A percentile compares a stretch with the other conserved stretches of the same genome.
These are phyloP conservation scores for Drechslerella stenobrocha DNA, from an alignment of 2,329 filamentous ascomycete species.

Conservation along the genomic window DNA sequence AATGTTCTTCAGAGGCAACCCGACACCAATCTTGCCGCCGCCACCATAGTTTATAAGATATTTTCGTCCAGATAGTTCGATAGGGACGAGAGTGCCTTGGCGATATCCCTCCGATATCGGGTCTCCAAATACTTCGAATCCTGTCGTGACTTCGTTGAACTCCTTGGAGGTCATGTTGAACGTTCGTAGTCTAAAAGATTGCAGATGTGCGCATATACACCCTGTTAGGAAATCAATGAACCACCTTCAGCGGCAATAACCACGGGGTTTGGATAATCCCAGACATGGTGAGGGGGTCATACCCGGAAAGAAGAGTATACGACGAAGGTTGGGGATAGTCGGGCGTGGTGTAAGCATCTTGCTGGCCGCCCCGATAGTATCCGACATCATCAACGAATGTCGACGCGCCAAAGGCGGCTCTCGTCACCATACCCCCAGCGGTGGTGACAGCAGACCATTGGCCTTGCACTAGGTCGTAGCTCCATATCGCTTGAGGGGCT, in stretches of 20 bases:
- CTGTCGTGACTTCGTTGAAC: slow-evolving; percentile 21
- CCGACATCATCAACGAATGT: slow-evolving; percentile 23
- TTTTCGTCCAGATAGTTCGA: slow-evolving; percentile 25
- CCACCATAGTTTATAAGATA: slow-evolving; percentile 44
- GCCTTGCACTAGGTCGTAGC: slow-evolving; percentile 30
- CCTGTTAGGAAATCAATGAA: no score
- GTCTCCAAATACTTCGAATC: slow-evolving; percentile 13
- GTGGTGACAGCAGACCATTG: slow-evolving; percentile 22
- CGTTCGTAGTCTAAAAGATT: slow-evolving; percentile 19
- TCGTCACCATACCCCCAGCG: slow-evolving; percentile 11
- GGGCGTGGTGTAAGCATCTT: slow-evolving; percentile 31
- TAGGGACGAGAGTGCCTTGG: slow-evolving; percentile 32
- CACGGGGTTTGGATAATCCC: not conserved
- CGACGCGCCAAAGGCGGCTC: slow-evolving; percentile 22
- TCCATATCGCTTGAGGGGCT: slow-evolving; percentile 24
- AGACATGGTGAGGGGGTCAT: not conserved
- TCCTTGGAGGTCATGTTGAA: slow-evolving; percentile 34
- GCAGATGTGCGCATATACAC: not conserved
- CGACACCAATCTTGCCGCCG: slow-evolving; percentile 23
- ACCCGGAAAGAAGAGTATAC: slow-evolving; percentile 33
- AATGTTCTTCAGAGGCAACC: slow-evolving; percentile 16
- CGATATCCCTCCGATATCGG: slow-evolving; percentile 30
- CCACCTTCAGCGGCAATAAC: not conserved
- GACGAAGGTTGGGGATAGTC: slow-evolving; percentile 20
- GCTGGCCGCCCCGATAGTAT: slow-evolving; percentile 36